These are phyloP conservation scores for Yarrowia yakushimensis DNA, from an alignment of 805 yeast genomes.

Conservation along the genomic window DNA sequence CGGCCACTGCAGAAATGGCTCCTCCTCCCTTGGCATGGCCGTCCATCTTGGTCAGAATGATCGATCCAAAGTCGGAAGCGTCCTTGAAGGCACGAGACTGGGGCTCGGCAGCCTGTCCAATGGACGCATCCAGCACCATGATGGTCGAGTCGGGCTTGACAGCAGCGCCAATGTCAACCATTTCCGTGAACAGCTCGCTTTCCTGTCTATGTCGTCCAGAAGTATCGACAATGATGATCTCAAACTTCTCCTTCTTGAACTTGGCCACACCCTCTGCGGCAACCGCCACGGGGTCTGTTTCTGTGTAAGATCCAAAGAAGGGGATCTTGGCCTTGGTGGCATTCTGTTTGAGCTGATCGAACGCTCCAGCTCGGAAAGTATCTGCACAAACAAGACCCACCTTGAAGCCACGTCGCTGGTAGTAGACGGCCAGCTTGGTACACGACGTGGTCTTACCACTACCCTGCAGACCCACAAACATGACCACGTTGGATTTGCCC, in stretches of 20 bases:
- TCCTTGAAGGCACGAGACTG: constrained; percentile 95
- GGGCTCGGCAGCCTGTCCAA: constrained; percentile 97
- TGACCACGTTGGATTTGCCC: constrained; percentile 72
- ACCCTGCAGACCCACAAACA: constrained; percentile 98
- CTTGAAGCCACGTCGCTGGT: constrained; percentile 87
- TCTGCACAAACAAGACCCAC: constrained; percentile 98
- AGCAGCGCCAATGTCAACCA: constrained; percentile 86
- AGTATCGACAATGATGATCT: constrained; percentile 91
- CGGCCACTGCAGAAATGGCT: constrained; percentile 97
- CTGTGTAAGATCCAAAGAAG: constrained; percentile 90
- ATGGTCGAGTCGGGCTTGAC: constrained; percentile 93
- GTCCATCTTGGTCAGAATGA: constrained; percentile 92
- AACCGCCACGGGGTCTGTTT: constrained; percentile 91
- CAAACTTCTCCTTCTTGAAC: constrained; percentile 87
- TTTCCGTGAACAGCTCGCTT: constrained; percentile 82
- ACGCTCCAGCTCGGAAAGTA: constrained; percentile 99
- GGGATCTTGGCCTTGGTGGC: constrained; percentile 95
- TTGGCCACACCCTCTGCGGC: constrained; percentile 88
- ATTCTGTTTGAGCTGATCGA: constrained; percentile 95
- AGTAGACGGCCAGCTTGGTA: constrained; percentile 92
- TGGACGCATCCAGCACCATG: constrained; percentile 95
- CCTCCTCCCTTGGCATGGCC: constrained; percentile 99
- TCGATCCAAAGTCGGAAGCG: constrained; percentile 89
- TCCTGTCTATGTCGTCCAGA: constrained; percentile 98
- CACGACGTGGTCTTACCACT: constrained; percentile 98